Evolutionary conservation across 768 basidiomycete species (phyloP).

Genomic region (Panaeolus cyanescens): DNA sequence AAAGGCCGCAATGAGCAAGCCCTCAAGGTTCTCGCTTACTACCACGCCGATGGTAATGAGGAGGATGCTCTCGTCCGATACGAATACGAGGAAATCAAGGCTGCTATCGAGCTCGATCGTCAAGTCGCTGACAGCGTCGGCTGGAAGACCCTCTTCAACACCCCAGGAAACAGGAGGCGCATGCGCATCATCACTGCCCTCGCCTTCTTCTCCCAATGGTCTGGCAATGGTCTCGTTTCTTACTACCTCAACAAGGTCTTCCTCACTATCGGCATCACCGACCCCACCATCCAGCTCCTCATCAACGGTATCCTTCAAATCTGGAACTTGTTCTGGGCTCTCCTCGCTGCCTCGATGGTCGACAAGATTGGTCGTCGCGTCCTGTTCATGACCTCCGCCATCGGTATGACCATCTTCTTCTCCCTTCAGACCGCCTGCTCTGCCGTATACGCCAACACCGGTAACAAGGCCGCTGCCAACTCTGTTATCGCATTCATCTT

Average conservation of each 20-base stretch:
- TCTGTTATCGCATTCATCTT: constrained; percentile 85
- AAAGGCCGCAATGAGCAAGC: constrained; percentile 76
- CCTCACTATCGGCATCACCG: constrained; percentile 64
- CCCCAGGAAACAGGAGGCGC: constrained; percentile 73
- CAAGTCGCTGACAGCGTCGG: constrained; percentile 59
- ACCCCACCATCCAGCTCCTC: constrained; percentile 65
- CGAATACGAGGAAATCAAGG: constrained; percentile 82
- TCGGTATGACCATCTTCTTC: constrained; percentile 69
- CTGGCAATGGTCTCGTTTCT: constrained; percentile 81
- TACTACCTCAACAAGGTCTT: constrained; percentile 82
- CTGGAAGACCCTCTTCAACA: constrained; percentile 69
- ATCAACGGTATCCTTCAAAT: constrained; percentile 87
- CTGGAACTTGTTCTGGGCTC: constrained; percentile 63
- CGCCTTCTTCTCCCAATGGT: constrained; percentile 87
- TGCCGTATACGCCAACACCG: constrained; percentile 50
- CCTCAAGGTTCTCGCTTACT: constrained; percentile 70
- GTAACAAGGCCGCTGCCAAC: constrained; percentile 51
- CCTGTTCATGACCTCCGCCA: constrained; percentile 63
- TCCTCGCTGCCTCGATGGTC: constrained; percentile 37
- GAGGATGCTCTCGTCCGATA: constrained; percentile 69
- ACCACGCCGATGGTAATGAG: constrained; percentile 77
- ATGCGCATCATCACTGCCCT: constrained; percentile 76
- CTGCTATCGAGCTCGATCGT: constrained; percentile 71
- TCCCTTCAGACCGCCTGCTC: constrained; percentile 69
- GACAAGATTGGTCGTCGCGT: constrained; percentile 69